Percentiles rank a stretch among this genome's conserved stretches.
phyloP scores from a whole-genome alignment of 371 early-diverging fungal species.

The Choanephora cucurbitarum region DNA sequence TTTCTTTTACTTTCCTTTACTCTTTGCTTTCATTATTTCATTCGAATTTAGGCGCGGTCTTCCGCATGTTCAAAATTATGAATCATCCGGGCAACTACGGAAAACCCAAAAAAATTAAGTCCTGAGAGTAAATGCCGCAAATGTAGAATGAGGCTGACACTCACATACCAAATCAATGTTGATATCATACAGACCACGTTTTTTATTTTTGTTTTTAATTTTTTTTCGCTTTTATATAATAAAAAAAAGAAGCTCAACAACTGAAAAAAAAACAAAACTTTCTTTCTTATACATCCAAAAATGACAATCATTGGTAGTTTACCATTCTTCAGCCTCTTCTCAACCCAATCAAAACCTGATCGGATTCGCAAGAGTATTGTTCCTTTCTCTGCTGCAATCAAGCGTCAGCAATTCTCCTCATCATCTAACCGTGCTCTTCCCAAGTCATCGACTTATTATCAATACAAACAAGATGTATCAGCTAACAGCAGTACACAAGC shows the following conservation, averaged over 20 bases:
- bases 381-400: slow-evolving; percentile 40
- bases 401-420: slow-evolving; percentile 30
- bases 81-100: slow-evolving; percentile 37
- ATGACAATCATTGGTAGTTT: slow-evolving; percentile 33
- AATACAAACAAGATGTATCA: slow-evolving; percentile 13
- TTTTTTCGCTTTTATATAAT: no score
- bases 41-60: neutral
- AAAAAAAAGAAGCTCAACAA: no score
- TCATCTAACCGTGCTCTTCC: slow-evolving; percentile 20
- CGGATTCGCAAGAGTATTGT: slow-evolving; percentile 41
- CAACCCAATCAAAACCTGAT: slow-evolving; percentile 32
- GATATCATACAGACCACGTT: slow-evolving; percentile 11
- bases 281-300: slow-evolving; percentile 3
- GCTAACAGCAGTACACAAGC: neutral
- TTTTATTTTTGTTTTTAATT: neutral
- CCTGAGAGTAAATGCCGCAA: neutral
- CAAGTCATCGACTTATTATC: slow-evolving; percentile 14
- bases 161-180: neutral
- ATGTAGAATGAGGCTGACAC: slow-evolving; percentile 8
- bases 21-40: neutral
- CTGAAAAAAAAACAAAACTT: neutral
- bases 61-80: slow-evolving; percentile 17
- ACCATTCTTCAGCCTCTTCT: slow-evolving; percentile 34
- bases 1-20: neutral
- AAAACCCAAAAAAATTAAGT: neutral